Percentiles rank a stretch among this genome's conserved stretches.
phyloP scores from a whole-genome alignment of 352 stramenopile species.

The Phytopythium sindhum region DNA sequence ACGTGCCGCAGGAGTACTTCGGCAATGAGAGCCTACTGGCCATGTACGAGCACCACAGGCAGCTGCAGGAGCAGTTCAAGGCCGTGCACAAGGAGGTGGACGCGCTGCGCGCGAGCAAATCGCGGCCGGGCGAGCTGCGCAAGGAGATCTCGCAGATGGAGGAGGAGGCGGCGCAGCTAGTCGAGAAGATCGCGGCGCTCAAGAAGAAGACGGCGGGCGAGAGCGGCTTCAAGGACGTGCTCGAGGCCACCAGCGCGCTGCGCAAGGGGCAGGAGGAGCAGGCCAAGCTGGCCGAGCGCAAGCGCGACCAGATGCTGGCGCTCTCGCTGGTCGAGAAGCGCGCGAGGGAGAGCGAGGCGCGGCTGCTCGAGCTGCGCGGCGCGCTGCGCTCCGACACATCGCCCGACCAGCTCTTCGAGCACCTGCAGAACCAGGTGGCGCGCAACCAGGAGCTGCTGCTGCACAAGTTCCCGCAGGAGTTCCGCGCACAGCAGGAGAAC shows the following conservation, averaged over 20 bases:
- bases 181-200: conserved; percentile 89
- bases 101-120: conserved; percentile 68
- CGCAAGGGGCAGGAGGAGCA: conserved; percentile 94
- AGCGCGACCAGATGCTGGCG: conserved; percentile 85
- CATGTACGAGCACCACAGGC: conserved; percentile 90
- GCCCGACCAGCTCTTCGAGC: conserved; percentile 87
- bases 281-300: conserved; percentile 86
- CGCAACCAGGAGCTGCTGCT: conserved; percentile 68
- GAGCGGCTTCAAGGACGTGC: conserved; percentile 84
- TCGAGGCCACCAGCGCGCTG: conserved; percentile 88
- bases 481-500: conserved; percentile 70
- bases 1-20: conserved; percentile 93
- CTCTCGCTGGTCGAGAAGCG: conserved; percentile 84
- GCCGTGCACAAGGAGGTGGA: conserved; percentile 89
- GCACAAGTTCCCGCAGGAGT: conserved; percentile 73
- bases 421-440: conserved; percentile 74
- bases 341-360: conserved; percentile 63
- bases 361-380: conserved; percentile 68
- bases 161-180: conserved; percentile 87
- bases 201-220: conserved; percentile 84
- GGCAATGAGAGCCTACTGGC: conserved; percentile 77
- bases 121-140: conserved; percentile 78
- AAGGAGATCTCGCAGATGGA: conserved; percentile 92
- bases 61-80: conserved; percentile 94
- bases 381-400: conserved; percentile 71